These are phyloP conservation scores for Juglanconis juglandina DNA, from an alignment of 2,329 filamentous ascomycete species.

Conservation along the genomic window DNA sequence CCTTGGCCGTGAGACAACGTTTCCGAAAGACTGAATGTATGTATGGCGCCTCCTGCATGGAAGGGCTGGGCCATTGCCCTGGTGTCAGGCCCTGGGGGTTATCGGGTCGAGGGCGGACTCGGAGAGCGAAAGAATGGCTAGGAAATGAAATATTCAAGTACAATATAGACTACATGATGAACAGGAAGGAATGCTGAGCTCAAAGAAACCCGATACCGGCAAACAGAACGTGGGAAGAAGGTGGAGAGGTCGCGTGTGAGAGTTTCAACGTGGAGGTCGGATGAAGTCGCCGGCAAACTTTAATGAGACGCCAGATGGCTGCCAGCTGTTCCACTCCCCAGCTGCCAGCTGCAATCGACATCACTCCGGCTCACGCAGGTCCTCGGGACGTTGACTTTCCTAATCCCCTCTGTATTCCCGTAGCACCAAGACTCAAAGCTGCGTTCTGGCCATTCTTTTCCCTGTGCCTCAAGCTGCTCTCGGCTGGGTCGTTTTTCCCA, in stretches of 20 bases:
- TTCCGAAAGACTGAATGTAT: conserved; percentile 4
- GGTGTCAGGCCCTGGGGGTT: conserved; percentile 1
- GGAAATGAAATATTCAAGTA: background rate
- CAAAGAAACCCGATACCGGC: background rate
- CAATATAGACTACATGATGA: background rate
- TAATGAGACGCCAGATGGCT: background rate
- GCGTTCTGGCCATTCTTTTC: no score
- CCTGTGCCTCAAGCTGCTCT: no score
- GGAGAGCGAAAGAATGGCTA: background rate
- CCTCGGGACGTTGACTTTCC: no score
- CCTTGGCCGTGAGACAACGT: conserved; percentile 2
- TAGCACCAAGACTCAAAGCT: no score
- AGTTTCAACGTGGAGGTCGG: background rate
- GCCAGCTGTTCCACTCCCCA: background rate
- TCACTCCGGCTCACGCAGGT: background rate
- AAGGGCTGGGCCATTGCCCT: conserved; percentile 17
- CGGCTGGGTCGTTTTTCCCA: no score
- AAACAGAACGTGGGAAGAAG: background rate
- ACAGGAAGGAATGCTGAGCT: background rate
- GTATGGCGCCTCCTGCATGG: conserved; percentile 16
- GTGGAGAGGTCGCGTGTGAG: background rate
- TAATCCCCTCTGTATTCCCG: no score
- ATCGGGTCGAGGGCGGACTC: background rate
- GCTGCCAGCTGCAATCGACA: background rate
- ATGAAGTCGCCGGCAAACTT: background rate